These are phyloP conservation scores for Mortierella antarctica DNA, from an alignment of 192 early-diverging fungal species.

Conservation along the genomic window DNA sequence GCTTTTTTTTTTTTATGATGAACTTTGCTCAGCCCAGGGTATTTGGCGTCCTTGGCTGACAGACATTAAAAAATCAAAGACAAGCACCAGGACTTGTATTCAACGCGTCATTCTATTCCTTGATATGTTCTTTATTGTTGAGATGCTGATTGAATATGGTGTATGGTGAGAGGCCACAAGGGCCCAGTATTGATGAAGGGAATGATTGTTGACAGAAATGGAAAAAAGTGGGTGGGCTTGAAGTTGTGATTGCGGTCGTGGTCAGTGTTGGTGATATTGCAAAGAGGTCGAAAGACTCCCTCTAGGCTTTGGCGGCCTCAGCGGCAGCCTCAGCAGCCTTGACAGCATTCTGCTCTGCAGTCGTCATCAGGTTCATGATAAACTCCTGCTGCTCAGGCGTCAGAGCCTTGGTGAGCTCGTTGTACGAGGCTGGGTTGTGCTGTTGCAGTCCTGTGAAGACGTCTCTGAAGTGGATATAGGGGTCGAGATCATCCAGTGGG, in stretches of 20 bases:
- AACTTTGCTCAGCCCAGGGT: background rate
- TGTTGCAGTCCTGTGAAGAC: slow-evolving; percentile 69
- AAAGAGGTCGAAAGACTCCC: background rate
- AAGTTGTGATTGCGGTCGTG: background rate
- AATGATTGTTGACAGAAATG: too few species aligned
- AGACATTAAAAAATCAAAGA: too few species aligned
- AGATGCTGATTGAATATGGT: background rate
- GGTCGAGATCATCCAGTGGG: slow-evolving; percentile 80
- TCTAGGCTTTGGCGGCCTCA: slow-evolving; percentile 29
- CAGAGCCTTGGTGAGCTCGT: slow-evolving; percentile 66
- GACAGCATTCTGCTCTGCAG: slow-evolving; percentile 54
- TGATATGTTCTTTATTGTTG: too few species aligned
- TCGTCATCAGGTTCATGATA: slow-evolving; percentile 63
- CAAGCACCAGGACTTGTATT: too few species aligned
- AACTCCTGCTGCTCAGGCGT: slow-evolving; percentile 60
- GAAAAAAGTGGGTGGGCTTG: background rate
- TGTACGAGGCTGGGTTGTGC: slow-evolving; percentile 64
- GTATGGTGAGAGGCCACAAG: background rate
- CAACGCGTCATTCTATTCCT: too few species aligned
- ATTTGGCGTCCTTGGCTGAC: too few species aligned
- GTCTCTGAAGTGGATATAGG: slow-evolving; percentile 76
- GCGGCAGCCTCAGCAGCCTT: slow-evolving; percentile 42
- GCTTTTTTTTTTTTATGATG: background rate
- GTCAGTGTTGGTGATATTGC: too few species aligned
- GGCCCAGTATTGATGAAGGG: too few species aligned